Base-by-base conservation (phyloP, 768 basidiomycete species). In the Floccularia luteovirens region DNA sequence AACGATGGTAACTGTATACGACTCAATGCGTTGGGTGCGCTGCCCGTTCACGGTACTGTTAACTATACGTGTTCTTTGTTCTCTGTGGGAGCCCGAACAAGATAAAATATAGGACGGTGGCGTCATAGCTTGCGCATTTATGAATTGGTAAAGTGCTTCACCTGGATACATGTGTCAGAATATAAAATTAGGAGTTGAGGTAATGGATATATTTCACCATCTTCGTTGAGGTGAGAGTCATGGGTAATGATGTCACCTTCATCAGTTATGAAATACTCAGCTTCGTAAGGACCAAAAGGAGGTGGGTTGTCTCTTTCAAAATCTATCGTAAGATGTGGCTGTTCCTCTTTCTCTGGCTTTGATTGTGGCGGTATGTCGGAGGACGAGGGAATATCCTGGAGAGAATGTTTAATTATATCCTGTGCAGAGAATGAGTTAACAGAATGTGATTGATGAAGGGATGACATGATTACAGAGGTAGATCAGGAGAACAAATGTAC, bases 61-160 rank as follows among this genome's bases (percentile, higher is more conserved):
- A 3, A 77, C 67, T 36, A 61, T 47, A 16, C 67, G 71, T 1
- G 63, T 62, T 17, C 58, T 68, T 11, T 57, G 59, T 51, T 86
- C 81, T 2, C 53, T 44, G 50, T 84, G 83, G 0, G 68, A 66
- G 11, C 84, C 82, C n/a, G 58, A 58, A 45, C 71, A 69, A 30
- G 65, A 69, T 3, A 83, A 50, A 25, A 59, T 54, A 43, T 70
- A 61, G 14, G 43, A 56, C 3, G 80, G 82, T 3, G 60, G 64
- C 3, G 49, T 58, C 24, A 49, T 54, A 1, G 80, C 68, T 38
- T 81, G 76, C 3, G 67, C 64, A 16, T 84, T 70, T n/a, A 89
- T 60, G 56, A 86, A 89, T 41, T 82, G 74, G 54, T 82, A 85
- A 17, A 87, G 67, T 0, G 79, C 78, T 50, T 82, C 81, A 35